These are phyloP conservation scores for Phytophthora pluvialis DNA, from an alignment of 352 stramenopile species.

Conservation along the genomic window DNA sequence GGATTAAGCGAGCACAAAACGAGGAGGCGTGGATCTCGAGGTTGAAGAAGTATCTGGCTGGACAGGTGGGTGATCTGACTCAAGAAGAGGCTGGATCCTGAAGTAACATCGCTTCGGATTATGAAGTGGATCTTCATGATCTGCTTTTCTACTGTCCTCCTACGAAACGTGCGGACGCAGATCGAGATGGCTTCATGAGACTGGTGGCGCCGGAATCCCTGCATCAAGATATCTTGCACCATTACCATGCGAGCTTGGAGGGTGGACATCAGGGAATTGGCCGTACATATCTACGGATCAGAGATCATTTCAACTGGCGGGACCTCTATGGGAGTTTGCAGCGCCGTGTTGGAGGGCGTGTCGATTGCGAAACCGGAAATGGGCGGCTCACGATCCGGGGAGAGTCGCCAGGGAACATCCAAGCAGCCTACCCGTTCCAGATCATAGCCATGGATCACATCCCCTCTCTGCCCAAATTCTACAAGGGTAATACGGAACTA, in stretches of 20 bases:
- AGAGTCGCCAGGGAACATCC: constrained; percentile 16
- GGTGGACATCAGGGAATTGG: constrained; percentile 4
- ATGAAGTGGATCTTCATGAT: constrained; percentile 3
- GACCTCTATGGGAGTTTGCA: constrained; percentile 3
- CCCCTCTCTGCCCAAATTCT: constrained; percentile 25
- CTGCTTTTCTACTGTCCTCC: constrained; percentile 4
- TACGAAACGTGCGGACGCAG: too few relatives aligned
- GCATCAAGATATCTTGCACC: background rate
- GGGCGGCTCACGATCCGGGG: background rate
- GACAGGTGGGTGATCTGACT: background rate
- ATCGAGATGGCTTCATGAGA: background rate
- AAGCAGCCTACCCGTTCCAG: constrained; percentile 27
- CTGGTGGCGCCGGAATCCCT: background rate
- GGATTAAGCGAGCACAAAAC: too few relatives aligned
- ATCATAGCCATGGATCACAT: constrained; percentile 42
- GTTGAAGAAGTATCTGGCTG: background rate
- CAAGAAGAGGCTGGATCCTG: background rate
- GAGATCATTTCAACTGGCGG: constrained; percentile 11
- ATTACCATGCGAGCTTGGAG: background rate
- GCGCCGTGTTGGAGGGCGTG: constrained; percentile 5
- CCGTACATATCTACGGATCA: constrained; percentile 5
- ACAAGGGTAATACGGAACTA: constrained; percentile 39
- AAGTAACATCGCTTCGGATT: constrained; percentile 3
- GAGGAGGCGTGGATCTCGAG: constrained; percentile 9
- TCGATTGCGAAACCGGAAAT: constrained; percentile 6